phyloP scores from a whole-genome alignment of 495 filamentous ascomycete genomes.

The Lentithecium fluviatile region DNA sequence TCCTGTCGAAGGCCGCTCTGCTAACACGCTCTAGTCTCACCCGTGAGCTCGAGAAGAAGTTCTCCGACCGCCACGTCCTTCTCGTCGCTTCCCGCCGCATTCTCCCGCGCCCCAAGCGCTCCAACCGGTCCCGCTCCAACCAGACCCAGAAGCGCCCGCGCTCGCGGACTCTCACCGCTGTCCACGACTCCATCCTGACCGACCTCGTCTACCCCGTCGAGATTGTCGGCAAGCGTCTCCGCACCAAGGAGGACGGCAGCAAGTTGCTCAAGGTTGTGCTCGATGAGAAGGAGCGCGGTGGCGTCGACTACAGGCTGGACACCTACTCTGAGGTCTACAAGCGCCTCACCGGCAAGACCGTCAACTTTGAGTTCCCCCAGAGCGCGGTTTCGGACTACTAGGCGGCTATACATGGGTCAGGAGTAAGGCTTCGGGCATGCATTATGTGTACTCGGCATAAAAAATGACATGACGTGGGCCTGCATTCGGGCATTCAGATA shows the following conservation, averaged over 20 bases:
- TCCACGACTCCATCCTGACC: constrained; percentile 92
- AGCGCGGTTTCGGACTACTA: constrained; percentile 76
- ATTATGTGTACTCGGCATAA: constrained; percentile 30
- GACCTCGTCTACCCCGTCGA: constrained; percentile 99
- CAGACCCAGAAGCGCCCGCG: constrained; percentile 98
- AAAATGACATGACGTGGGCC: constrained; percentile 26
- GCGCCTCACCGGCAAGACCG: constrained; percentile 87
- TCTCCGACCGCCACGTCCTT: constrained; percentile 99
- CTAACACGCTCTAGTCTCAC: constrained; percentile 67
- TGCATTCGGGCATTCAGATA: constrained; percentile 18
- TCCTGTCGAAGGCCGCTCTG: not conserved
- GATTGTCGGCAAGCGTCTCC: constrained; percentile 96
- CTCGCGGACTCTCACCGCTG: constrained; percentile 92
- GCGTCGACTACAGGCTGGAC: constrained; percentile 97
- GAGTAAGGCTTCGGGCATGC: constrained; percentile 29
- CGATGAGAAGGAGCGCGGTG: constrained; percentile 99
- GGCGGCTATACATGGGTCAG: constrained; percentile 37
- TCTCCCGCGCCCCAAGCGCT: constrained; percentile 94
- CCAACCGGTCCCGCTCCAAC: constrained; percentile 85
- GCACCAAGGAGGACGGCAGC: constrained; percentile 94
- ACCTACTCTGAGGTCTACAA: constrained; percentile 99
- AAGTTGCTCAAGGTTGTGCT: constrained; percentile 97
- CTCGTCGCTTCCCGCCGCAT: constrained; percentile 98
- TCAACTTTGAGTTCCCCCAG: constrained; percentile 97
- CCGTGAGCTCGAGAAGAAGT: constrained; percentile 99